phyloP scores from a whole-genome alignment of 139 green algal species.

The Tetraselmis chui region DNA sequence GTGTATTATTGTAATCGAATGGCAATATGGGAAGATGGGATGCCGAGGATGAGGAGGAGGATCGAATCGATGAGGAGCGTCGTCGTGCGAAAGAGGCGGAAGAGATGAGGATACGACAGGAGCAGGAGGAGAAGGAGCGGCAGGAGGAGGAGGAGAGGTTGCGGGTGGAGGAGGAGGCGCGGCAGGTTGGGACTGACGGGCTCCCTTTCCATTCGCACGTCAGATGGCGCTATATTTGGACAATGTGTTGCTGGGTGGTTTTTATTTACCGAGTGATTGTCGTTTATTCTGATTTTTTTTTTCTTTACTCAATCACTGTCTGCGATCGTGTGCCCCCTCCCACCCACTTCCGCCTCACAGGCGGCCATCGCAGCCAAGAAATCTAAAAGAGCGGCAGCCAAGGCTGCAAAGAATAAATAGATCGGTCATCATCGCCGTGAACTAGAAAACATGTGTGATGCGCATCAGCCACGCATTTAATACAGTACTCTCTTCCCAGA shows the following conservation, averaged over 20 bases:
- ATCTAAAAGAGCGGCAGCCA: not conserved
- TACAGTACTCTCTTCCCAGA: too few species aligned
- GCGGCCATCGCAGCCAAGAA: not conserved
- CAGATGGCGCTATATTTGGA: not conserved
- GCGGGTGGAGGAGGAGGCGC: conserved; percentile 1
- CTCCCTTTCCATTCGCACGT: not conserved
- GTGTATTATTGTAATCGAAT: too few species aligned
- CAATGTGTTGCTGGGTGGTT: not conserved
- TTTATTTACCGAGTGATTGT: not conserved
- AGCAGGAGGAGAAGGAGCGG: not conserved
- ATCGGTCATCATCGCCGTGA: too few species aligned
- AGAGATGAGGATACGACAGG: not conserved
- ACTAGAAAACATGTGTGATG: too few species aligned
- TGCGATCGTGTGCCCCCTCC: too few species aligned
- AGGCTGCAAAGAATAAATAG: not conserved
- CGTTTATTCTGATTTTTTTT: not conserved
- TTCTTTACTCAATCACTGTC: too few species aligned
- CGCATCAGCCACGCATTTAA: too few species aligned
- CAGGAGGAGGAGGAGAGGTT: not conserved
- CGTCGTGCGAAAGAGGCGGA: not conserved
- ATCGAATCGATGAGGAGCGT: not conserved
- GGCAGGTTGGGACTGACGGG: not conserved
- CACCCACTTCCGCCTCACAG: not conserved
- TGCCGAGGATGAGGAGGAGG: conserved; percentile 1
- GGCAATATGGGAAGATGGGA: too few species aligned